Evolutionary conservation across 2,329 filamentous ascomycete species (phyloP).

Genomic region (Stagonosporopsis chrysanthemi): DNA sequence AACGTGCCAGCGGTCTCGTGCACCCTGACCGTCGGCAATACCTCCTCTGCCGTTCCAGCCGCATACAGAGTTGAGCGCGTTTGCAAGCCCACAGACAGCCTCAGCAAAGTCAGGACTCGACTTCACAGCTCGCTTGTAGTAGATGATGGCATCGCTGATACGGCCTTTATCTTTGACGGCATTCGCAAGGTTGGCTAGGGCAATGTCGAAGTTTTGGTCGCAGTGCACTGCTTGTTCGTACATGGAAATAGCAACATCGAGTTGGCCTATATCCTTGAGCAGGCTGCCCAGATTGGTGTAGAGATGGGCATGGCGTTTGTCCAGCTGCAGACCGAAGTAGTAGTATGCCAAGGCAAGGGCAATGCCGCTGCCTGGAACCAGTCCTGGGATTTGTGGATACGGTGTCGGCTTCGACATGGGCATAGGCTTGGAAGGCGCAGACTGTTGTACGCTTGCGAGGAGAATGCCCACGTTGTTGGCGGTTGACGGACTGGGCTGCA

Average conservation of each 20-base stretch:
- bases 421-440: conserved; percentile 53
- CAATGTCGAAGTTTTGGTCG: conserved; percentile 95
- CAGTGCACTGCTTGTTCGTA: conserved; percentile 94
- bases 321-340: conserved; percentile 87
- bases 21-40: conserved; percentile 74
- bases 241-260: conserved; percentile 92
- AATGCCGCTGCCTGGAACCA: conserved; percentile 84
- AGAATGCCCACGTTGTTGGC: conserved; percentile 98
- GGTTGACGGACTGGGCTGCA: conserved; percentile 95
- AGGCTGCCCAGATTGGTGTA: conserved; percentile 96
- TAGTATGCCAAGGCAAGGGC: conserved; percentile 92
- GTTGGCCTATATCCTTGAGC: conserved; percentile 93
- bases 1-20: conserved; percentile 91
- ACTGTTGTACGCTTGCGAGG: conserved; percentile 90
- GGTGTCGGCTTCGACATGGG: conserved; percentile 49
- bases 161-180: conserved; percentile 96
- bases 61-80: conserved; percentile 94
- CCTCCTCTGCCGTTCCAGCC: conserved; percentile 92
- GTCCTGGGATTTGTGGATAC: conserved; percentile 70
- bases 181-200: conserved; percentile 93
- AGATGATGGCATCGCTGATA: conserved; percentile 88
- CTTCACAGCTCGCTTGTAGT: conserved; percentile 87
- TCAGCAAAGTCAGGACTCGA: conserved; percentile 97
- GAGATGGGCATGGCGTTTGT: conserved; percentile 89
- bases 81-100: conserved; percentile 93